phyloP scores from a whole-genome alignment of 208 protist species.

The Blechomonas ayalai region DNA sequence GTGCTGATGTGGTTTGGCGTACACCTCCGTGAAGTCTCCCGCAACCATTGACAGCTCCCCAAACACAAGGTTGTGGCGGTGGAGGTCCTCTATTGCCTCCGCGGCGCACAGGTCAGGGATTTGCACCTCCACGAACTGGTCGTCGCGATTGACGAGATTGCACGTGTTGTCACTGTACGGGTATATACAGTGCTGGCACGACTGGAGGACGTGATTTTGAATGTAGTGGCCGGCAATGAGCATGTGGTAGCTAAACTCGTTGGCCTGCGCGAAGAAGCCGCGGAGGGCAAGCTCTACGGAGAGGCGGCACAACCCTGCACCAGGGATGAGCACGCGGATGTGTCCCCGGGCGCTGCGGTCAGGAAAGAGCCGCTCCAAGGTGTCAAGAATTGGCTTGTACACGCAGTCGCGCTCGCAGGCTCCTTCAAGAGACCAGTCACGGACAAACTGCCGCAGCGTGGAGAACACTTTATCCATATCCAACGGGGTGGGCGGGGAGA shows the following conservation, averaged over 20 bases:
- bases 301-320: constrained; percentile 90
- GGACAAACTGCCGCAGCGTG: constrained; percentile 93
- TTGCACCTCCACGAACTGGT: constrained; percentile 83
- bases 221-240: constrained; percentile 95
- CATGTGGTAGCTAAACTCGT: constrained; percentile 98
- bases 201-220: constrained; percentile 88
- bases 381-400: constrained; percentile 86
- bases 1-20: constrained; percentile 76
- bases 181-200: constrained; percentile 81
- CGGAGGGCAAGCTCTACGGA: constrained; percentile 90
- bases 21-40: constrained; percentile 96
- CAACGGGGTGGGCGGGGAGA: constrained; percentile 71
- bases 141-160: constrained; percentile 82
- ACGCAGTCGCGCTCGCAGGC: constrained; percentile 82
- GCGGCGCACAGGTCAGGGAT: constrained; percentile 90
- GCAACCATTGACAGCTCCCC: constrained; percentile 95
- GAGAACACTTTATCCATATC: constrained; percentile 94
- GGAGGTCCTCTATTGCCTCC: constrained; percentile 68
- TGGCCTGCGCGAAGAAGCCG: constrained; percentile 93
- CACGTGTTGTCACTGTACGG: constrained; percentile 91
- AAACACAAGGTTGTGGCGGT: constrained; percentile 36
- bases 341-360: constrained; percentile 25
- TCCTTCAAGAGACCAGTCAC: constrained; percentile 93
- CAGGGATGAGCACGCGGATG: constrained; percentile 82
- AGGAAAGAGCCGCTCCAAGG: constrained; percentile 70